Evolutionary conservation across 2,329 filamentous ascomycete genomes (phyloP).

Genomic region (Ophiocordyceps australis): DNA sequence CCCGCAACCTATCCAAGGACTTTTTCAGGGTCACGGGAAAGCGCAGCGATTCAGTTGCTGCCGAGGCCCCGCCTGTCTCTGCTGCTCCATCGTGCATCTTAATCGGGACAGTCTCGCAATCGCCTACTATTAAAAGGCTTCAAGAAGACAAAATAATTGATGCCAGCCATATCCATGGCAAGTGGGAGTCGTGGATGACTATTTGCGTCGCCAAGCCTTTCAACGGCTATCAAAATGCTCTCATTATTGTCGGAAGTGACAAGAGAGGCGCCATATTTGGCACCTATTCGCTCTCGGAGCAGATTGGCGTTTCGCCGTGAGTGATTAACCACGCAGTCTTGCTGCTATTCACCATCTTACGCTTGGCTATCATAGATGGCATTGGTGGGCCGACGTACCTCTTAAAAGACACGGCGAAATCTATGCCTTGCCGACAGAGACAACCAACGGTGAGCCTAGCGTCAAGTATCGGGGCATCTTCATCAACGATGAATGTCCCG

Average conservation of each 20-base stretch:
- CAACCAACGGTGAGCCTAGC: slow-evolving; percentile 24
- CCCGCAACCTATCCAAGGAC: slow-evolving; percentile 11
- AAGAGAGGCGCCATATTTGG: slow-evolving; percentile 42
- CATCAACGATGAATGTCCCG: slow-evolving; percentile 32
- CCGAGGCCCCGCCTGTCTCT: neutral
- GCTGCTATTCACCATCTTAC: too few relatives aligned
- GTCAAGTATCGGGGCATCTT: slow-evolving; percentile 44
- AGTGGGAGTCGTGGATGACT: slow-evolving; percentile 38
- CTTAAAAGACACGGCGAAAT: slow-evolving; percentile 24
- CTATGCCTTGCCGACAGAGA: slow-evolving; percentile 20
- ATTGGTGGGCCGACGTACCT: slow-evolving; percentile 42
- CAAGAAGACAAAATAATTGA: slow-evolving; percentile 6
- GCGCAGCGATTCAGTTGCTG: slow-evolving; percentile 3
- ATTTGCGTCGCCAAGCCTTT: slow-evolving; percentile 26
- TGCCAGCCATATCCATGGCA: slow-evolving; percentile 13
- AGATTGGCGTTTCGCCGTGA: slow-evolving; percentile 38
- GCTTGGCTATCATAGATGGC: slow-evolving; percentile 27
- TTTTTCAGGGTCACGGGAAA: slow-evolving; percentile 8
- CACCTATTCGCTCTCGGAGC: slow-evolving; percentile 39
- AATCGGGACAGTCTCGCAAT: slow-evolving; percentile 7
- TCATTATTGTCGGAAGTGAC: slow-evolving; percentile 40
- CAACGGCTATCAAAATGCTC: slow-evolving; percentile 18
- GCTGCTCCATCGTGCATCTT: slow-evolving; percentile 6
- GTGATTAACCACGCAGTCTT: too few relatives aligned
- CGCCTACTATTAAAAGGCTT: slow-evolving; percentile 5